phyloP scores from a whole-genome alignment of 2,329 filamentous ascomycete species.

The Diplocarpon mali region DNA sequence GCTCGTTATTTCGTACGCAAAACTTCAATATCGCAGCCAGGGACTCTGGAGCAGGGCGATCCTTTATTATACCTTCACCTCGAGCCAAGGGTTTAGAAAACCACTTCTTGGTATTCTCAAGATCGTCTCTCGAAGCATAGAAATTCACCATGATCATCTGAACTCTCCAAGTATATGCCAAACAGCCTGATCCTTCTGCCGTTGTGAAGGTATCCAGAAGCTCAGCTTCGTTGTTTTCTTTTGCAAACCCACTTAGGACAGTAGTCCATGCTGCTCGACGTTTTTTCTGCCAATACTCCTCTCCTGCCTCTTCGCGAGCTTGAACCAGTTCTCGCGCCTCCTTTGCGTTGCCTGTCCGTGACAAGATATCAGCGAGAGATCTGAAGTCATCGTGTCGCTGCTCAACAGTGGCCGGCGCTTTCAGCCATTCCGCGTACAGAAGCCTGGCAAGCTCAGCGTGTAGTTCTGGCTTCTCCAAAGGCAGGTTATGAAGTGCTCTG shows the following conservation, averaged over 20 bases:
- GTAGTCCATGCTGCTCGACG: constrained; percentile 33
- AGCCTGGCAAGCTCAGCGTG: constrained; percentile 19
- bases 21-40: constrained; percentile 48
- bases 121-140: constrained; percentile 46
- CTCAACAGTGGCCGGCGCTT: background rate
- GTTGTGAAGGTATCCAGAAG: constrained; percentile 44
- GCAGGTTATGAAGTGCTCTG: constrained; percentile 13
- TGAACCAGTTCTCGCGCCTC: constrained; percentile 19
- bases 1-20: constrained; percentile 46
- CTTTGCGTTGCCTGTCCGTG: constrained; percentile 16
- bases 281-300: constrained; percentile 1
- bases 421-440: constrained; percentile 13
- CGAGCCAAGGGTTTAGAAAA: constrained; percentile 38
- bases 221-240: constrained; percentile 46
- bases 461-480: constrained; percentile 13
- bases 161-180: constrained; percentile 32
- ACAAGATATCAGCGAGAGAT: constrained; percentile 12
- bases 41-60: constrained; percentile 25
- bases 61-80: constrained; percentile 1
- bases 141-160: constrained; percentile 49
- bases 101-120: constrained; percentile 55
- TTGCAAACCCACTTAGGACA: constrained; percentile 50
- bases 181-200: constrained; percentile 36
- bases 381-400: background rate
- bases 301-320: background rate